Evolutionary conservation across 2,329 filamentous ascomycete genomes (phyloP).

Genomic region (Stagonosporopsis chrysanthemi): DNA sequence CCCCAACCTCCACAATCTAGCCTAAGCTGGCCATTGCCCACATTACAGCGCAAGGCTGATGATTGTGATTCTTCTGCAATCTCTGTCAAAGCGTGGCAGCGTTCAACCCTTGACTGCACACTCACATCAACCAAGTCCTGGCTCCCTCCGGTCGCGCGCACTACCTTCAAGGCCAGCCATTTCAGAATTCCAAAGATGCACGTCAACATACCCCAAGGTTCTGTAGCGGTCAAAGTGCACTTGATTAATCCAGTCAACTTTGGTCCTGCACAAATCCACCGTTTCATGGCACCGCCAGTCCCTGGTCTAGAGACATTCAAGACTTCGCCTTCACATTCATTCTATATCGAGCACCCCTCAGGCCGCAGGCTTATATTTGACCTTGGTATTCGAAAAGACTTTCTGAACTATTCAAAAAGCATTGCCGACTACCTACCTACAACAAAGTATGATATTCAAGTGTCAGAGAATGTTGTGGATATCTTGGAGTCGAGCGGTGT

Average conservation of each 20-base stretch:
- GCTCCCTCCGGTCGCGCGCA: background rate
- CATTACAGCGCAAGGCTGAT: background rate
- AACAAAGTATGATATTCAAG: constrained; percentile 45
- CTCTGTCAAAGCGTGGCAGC: background rate
- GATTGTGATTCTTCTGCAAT: background rate
- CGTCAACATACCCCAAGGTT: constrained; percentile 18
- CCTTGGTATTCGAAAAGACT: constrained; percentile 58
- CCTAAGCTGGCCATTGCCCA: background rate
- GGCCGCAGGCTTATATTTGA: constrained; percentile 56
- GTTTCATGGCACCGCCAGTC: constrained; percentile 34
- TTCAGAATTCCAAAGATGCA: constrained; percentile 12
- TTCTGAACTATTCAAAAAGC: constrained; percentile 41
- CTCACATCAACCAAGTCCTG: background rate
- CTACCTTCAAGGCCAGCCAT: background rate
- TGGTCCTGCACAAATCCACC: constrained; percentile 39
- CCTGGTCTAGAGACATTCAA: constrained; percentile 29
- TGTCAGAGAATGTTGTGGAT: constrained; percentile 53
- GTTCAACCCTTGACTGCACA: background rate
- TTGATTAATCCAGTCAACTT: constrained; percentile 50
- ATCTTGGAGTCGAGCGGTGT: constrained; percentile 47
- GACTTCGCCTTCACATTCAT: constrained; percentile 52
- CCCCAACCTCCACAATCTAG: background rate
- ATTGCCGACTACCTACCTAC: constrained; percentile 30
- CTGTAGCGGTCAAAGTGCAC: constrained; percentile 20
- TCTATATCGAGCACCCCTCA: constrained; percentile 58